Evolutionary conservation across 352 stramenopile species (phyloP), one percentile per base, ranked within the genome.

Genomic region (Lagenidium giganteum): DNA sequence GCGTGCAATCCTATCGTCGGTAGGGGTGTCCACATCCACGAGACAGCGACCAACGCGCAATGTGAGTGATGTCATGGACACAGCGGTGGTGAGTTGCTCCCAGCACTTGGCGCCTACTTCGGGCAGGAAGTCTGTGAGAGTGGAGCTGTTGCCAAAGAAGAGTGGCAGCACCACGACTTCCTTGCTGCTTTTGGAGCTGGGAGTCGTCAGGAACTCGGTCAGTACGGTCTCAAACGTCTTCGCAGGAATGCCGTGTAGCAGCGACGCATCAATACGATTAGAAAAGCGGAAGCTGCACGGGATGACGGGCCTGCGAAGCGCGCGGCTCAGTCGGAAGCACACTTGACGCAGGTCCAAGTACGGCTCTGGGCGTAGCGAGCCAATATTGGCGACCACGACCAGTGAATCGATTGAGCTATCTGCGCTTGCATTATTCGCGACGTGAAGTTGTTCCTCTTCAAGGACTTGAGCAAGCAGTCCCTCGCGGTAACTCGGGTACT

Each of bases 401-500:
- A 84, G 42, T 12, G 58, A 38, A 22, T 68, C 35, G 18, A 11
- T 13, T 13, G 42, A 13, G 12, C n/a, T 12, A 20, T 26, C 33
- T 25, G 5, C 36, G 16, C 22, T 37, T 17, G 47, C 43, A 13
- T 44, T 34, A 25, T 44, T 26, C 3, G 31, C 34, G 25, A 44
- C 32, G n/a, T 32, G 24, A 11, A 22, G n/a, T 7, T 37, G 31
- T 23, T 87, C 72, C 42, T 95, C 84, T 38, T 93, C 76, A 2
- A 90, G 44, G 20, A 92, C 40, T 46, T 94, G 82, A 2, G 82
- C 84, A 0, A 86, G 51, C 8, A 95, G 39, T 17, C 84, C 84
- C 57, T 94, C 78, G 8, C 83, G 68, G 46, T 92, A 95, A 25
- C 78, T 86, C 9, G 80, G 80, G 38, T 94, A 91, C 2, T 57